These are phyloP conservation scores for Apostasia ramifera DNA, from an alignment of 106 monocot species.

Conservation along the genomic window DNA sequence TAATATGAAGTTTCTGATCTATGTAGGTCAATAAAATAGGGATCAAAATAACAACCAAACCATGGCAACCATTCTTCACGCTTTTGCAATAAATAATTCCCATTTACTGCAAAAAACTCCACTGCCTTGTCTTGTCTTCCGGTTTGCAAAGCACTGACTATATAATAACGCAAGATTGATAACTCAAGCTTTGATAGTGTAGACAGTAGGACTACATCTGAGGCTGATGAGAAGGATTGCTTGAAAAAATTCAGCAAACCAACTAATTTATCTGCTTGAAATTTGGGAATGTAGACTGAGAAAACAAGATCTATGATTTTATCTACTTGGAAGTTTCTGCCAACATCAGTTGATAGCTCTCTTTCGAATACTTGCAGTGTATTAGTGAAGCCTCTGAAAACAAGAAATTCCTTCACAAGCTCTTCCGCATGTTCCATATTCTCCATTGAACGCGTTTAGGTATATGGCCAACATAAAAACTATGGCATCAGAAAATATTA, in stretches of 20 bases:
- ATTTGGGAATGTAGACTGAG: conserved; percentile 72
- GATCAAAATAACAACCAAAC: conserved; percentile 61
- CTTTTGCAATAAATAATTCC: conserved; percentile 65
- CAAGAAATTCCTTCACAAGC: conserved; percentile 84
- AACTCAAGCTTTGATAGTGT: conserved; percentile 76
- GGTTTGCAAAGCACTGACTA: conserved; percentile 72
- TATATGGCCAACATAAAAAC: conserved; percentile 8
- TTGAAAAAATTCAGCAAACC: conserved; percentile 69
- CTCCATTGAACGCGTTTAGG: conserved; percentile 41
- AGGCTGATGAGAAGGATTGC: conserved; percentile 69
- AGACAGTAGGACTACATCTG: conserved; percentile 42
- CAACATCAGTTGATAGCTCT: conserved; percentile 79
- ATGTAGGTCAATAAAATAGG: neutral
- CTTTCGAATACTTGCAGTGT: conserved; percentile 73
- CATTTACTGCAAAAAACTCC: conserved; percentile 72
- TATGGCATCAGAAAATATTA: neutral
- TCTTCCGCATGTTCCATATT: conserved; percentile 93
- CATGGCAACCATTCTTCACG: conserved; percentile 84
- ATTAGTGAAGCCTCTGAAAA: conserved; percentile 87
- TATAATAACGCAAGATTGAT: conserved; percentile 69
- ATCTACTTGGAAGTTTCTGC: conserved; percentile 82
- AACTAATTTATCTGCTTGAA: conserved; percentile 70
- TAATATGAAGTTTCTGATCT: neutral
- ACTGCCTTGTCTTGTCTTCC: conserved; percentile 75
- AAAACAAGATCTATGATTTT: conserved; percentile 88